Conservation (phyloP, 2,329 filamentous ascomycete species). For the Colletotrichum incanum region DNA sequence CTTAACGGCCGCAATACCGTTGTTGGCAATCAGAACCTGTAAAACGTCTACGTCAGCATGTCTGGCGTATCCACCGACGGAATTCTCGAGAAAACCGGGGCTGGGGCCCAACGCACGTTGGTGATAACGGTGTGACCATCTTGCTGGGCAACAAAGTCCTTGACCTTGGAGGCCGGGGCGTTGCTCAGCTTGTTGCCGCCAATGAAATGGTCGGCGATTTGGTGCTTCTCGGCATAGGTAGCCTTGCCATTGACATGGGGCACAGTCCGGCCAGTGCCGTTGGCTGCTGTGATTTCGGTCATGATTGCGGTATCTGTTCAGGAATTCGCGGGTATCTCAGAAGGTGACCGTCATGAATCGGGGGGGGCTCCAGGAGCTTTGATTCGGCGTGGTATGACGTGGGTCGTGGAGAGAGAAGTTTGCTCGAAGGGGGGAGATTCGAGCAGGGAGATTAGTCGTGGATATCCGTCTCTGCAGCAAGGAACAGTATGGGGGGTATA, state of each 20-base stretch:
- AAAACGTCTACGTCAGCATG: conserved; percentile 21
- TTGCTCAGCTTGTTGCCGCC: conserved; percentile 90
- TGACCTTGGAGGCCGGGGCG: conserved; percentile 88
- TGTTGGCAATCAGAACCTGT: conserved; percentile 98
- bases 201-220: conserved; percentile 93
- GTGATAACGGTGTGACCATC: conserved; percentile 98
- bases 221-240: conserved; percentile 85
- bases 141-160: conserved; percentile 93
- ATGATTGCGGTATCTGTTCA: conserved; percentile 55
- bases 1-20: conserved; percentile 99
- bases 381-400: conserved; percentile 16
- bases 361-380: conserved; percentile 39
- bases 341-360: conserved; percentile 43
- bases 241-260: conserved; percentile 71
- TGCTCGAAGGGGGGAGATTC: conserved; percentile 40
- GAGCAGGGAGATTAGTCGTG: conserved; percentile 40
- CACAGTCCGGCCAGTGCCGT: conserved; percentile 64
- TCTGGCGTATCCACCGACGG: neutral
- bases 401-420: conserved; percentile 1
- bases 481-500: conserved; percentile 38
- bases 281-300: conserved; percentile 63
- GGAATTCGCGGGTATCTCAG: conserved; percentile 41
- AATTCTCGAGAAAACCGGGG: neutral
- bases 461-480: conserved; percentile 30
- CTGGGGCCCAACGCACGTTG: conserved; percentile 76